Evolutionary conservation across 768 basidiomycete genomes (phyloP).

Genomic region (Lactarius evosmus): DNA sequence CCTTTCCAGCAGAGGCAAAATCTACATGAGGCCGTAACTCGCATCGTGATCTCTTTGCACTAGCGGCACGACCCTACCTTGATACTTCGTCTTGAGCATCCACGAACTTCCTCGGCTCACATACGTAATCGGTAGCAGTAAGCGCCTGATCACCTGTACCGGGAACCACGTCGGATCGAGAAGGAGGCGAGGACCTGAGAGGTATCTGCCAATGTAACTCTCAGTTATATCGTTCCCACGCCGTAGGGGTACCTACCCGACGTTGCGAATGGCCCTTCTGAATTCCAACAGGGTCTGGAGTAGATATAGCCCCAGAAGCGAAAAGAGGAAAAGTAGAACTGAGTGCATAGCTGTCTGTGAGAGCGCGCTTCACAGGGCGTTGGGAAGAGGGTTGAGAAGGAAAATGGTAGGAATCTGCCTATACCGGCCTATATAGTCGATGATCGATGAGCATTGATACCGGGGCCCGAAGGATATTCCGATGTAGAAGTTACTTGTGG

Average conservation of each 20-base stretch:
- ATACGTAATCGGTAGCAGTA: neutral
- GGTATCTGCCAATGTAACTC: neutral
- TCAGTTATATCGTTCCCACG: neutral
- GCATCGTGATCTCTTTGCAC: no score
- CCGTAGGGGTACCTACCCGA: neutral
- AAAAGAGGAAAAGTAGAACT: neutral
- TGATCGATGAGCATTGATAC: no score
- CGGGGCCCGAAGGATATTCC: no score
- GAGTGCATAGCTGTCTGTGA: neutral
- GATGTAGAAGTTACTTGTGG: no score
- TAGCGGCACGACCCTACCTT: constrained; percentile 1
- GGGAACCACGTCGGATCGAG: neutral
- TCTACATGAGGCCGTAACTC: neutral
- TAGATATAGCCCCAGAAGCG: neutral
- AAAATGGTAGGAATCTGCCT: no score
- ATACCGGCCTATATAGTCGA: no score
- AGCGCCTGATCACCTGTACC: neutral
- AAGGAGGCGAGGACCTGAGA: neutral
- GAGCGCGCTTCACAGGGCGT: neutral
- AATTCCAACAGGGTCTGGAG: neutral
- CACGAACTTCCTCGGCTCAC: neutral
- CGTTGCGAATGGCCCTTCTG: neutral
- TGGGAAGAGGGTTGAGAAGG: no score
- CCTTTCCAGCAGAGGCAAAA: constrained; percentile 17
- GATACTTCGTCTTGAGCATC: neutral